phyloP scores from a whole-genome alignment of 306 rosid species.

The Quillaja saponaria region DNA sequence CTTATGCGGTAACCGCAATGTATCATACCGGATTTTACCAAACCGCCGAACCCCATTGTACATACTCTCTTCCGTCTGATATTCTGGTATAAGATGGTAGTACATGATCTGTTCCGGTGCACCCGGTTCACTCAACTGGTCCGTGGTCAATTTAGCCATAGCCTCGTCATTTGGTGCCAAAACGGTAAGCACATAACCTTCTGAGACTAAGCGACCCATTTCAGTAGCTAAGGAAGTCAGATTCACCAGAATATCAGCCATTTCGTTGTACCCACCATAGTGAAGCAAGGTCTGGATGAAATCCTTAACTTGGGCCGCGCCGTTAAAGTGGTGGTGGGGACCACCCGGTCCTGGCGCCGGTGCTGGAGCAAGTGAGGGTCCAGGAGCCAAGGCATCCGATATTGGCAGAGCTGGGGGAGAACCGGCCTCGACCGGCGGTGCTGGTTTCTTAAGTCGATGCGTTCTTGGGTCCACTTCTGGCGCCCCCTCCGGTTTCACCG shows the following conservation, averaged over 20 bases:
- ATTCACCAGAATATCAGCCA: constrained; percentile 81
- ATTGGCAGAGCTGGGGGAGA: constrained; percentile 61
- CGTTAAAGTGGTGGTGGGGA: constrained; percentile 75
- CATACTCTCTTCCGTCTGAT: constrained; percentile 88
- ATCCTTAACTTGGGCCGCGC: constrained; percentile 67
- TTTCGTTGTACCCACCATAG: constrained; percentile 79
- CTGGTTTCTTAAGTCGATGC: constrained; percentile 56
- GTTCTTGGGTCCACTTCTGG: constrained; percentile 76
- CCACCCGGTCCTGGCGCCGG: constrained; percentile 92
- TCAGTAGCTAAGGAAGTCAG: constrained; percentile 72
- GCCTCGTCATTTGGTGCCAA: constrained; percentile 85
- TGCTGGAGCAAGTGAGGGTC: constrained; percentile 70
- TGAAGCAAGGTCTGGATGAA: constrained; percentile 74
- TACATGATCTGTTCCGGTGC: constrained; percentile 85
- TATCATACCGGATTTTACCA: constrained; percentile 69
- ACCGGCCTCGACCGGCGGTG: constrained; percentile 54
- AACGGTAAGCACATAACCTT: constrained; percentile 74
- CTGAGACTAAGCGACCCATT: constrained; percentile 76
- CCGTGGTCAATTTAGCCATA: constrained; percentile 79
- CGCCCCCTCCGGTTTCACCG: constrained; percentile 73
- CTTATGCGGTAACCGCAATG: constrained; percentile 69
- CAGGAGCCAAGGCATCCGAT: constrained; percentile 74
- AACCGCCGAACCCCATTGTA: constrained; percentile 78
- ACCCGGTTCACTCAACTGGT: constrained; percentile 88
- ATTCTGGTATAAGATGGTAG: constrained; percentile 74